Evolutionary conservation across 345 rosid genomes (phyloP), one percentile per base, ranked within the genome.

Genomic region (Dimocarpus longan): DNA sequence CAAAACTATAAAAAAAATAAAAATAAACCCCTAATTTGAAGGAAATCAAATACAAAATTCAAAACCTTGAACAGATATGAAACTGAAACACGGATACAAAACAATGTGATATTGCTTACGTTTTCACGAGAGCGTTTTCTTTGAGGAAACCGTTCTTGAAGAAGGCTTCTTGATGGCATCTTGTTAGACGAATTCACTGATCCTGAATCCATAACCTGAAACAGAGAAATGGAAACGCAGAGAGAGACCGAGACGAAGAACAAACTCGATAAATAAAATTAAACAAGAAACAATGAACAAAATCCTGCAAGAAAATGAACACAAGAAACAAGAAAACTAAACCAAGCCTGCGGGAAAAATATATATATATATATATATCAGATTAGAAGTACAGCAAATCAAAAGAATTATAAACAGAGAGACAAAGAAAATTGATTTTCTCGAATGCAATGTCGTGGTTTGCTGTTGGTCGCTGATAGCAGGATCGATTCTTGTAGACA

Each of bases 121-220:
- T 84, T 84, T 28, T 84, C 87, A 9, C 71, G 48, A 21, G 82
- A 79, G 52, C 64, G 67, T 52, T 48, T 79, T 60, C 80, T 79
- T 42, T 68, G 85, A 66, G 75, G 67, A 60, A 76, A 26, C 79
- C 74, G 83, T 57, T 85, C 83, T 76, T 80, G 83, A 69, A 82
- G 85, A 16, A 85, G 85, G 80, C 68, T 77, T 63, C 83, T 78
- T 28, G 79, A 79, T 16, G 66, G 83, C 2, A 78, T 6, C 73
- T 84, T 82, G 64, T 71, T 73, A 37, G 78, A 80, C 40, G 84
- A 75, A 67, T 62, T 68, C 22, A 71, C 46, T 28, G 76, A 79
- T 73, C 81, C 83, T 74, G 83, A 83, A 70, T 85, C 83, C 87
- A 82, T 85, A 79, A 64, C 32, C 52, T 70, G 19, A 70, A n/a